Evolutionary conservation across 129 eudicot species (phyloP).

Genomic region (Kitagawia praeruptora): DNA sequence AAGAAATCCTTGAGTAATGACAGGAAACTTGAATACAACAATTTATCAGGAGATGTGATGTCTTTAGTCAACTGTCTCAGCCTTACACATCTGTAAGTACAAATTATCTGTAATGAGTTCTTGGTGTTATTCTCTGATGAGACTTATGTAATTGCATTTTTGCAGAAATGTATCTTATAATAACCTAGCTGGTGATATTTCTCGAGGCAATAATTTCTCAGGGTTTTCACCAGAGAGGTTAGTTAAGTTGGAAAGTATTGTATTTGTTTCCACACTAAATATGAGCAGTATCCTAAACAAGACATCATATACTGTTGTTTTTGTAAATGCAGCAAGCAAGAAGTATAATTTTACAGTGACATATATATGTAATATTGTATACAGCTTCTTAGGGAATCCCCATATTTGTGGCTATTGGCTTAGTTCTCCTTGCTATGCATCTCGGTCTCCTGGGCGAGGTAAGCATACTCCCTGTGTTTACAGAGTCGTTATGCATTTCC

Average conservation of each 20-base stretch:
- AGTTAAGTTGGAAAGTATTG: not conserved
- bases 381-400: constrained; percentile 73
- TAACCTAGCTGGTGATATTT: constrained; percentile 67
- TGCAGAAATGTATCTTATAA: constrained; percentile 90
- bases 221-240: constrained; percentile 88
- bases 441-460: constrained; percentile 65
- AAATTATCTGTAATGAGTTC: not conserved
- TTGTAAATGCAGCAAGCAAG: no score
- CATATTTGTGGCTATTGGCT: constrained; percentile 73
- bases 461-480: not conserved
- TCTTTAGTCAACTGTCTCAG: constrained; percentile 72
- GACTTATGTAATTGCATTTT: constrained; percentile 2
- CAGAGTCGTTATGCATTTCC: not conserved
- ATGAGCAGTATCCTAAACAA: not conserved
- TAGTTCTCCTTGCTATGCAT: constrained; percentile 53
- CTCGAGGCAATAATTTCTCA: constrained; percentile 74
- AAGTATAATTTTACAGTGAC: not conserved
- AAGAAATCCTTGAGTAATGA: not conserved
- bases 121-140: not conserved
- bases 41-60: constrained; percentile 70
- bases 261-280: not conserved
- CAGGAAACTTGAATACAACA: constrained; percentile 80
- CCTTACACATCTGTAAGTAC: constrained; percentile 64
- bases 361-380: not conserved
- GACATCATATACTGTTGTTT: not conserved